phyloP scores from a whole-genome alignment of 768 basidiomycete species.

The Leccinum fibrillosum region DNA sequence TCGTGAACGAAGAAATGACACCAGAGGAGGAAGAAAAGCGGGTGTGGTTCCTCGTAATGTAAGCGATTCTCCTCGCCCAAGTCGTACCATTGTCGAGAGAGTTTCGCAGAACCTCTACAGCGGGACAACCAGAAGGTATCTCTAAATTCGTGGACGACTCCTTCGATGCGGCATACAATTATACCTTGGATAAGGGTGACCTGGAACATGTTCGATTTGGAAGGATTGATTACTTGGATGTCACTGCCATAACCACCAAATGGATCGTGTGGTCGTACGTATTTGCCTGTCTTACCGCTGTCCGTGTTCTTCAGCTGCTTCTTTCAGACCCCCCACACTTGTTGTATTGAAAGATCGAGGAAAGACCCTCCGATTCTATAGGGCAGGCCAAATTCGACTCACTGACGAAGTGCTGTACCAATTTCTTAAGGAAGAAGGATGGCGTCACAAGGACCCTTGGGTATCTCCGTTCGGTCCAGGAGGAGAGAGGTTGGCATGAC shows the following conservation, averaged over 20 bases:
- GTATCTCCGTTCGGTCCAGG: slow-evolving; percentile 67
- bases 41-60: slow-evolving; percentile 81
- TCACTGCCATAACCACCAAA: slow-evolving; percentile 78
- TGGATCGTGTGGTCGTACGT: slow-evolving; percentile 85
- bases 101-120: slow-evolving; percentile 52
- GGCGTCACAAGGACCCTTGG: slow-evolving; percentile 68
- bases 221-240: slow-evolving; percentile 84
- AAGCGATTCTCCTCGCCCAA: slow-evolving; percentile 25
- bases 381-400: slow-evolving; percentile 58
- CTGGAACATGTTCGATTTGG: slow-evolving; percentile 76
- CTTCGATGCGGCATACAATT: slow-evolving; percentile 75
- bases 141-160: slow-evolving; percentile 68
- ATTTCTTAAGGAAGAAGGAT: slow-evolving; percentile 64
- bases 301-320: not conserved
- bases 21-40: slow-evolving; percentile 63
- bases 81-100: not conserved
- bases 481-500: slow-evolving; percentile 55
- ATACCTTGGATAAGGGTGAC: slow-evolving; percentile 54
- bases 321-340: slow-evolving; percentile 67
- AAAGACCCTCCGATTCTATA: slow-evolving; percentile 77
- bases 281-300: not conserved
- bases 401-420: slow-evolving; percentile 56
- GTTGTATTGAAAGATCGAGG: slow-evolving; percentile 72
- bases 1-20: slow-evolving; percentile 66
- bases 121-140: slow-evolving; percentile 56